Percentiles rank a stretch among this genome's conserved stretches.
Conservation (phyloP, 2,329 filamentous ascomycete genomes). For the Truncatella angustata region DNA sequence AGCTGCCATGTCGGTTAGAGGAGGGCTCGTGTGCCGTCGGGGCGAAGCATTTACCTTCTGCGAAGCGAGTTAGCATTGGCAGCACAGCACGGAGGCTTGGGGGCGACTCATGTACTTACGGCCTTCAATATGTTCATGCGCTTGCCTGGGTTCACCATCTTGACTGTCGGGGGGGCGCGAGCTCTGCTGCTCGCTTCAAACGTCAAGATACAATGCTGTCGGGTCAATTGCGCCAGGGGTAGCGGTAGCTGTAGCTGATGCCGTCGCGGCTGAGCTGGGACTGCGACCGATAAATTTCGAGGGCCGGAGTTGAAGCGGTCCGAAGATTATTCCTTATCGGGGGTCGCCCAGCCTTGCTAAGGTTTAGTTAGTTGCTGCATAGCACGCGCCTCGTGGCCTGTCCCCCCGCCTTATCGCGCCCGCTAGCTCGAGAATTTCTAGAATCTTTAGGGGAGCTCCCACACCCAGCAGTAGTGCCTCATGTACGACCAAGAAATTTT, state of each 20-base stretch:
- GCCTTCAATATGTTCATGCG: conserved; percentile 31
- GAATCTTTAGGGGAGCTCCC: neutral
- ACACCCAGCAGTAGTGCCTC: neutral
- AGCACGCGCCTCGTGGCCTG: too few species aligned
- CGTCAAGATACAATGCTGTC: too few species aligned
- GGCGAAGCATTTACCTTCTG: conserved; percentile 24
- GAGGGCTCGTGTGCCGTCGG: neutral
- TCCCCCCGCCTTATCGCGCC: neutral
- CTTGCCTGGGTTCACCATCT: conserved; percentile 34
- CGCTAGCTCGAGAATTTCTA: conserved; percentile 1
- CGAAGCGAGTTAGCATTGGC: conserved; percentile 20
- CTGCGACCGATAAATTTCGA: conserved; percentile 10
- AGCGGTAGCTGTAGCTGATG: neutral
- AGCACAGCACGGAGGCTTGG: too few species aligned
- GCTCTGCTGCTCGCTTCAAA: too few species aligned
- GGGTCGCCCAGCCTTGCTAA: neutral
- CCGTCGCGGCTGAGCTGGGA: neutral
- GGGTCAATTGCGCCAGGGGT: neutral
- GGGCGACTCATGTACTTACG: conserved; percentile 20
- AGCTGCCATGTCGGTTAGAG: conserved; percentile 19
- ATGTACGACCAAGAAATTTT: neutral
- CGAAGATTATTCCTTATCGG: conserved; percentile 12
- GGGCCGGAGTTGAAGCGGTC: conserved; percentile 7
- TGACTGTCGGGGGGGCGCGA: conserved; percentile 24
- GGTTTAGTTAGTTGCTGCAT: neutral